phyloP scores from a whole-genome alignment of 1,284 basidiomycete genomes.

The Phellopilus nigrolimitatus region DNA sequence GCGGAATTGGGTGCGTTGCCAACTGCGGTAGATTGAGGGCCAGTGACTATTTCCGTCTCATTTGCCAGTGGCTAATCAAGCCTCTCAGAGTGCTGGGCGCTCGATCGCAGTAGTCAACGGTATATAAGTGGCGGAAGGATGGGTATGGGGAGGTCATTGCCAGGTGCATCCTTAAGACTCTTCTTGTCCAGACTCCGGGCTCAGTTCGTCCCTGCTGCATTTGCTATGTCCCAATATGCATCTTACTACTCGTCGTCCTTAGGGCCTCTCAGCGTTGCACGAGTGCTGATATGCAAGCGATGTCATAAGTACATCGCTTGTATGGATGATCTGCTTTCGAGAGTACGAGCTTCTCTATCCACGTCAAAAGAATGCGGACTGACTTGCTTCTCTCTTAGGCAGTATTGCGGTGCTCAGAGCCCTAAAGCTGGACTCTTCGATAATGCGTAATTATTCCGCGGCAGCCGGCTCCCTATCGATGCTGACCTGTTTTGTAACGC shows the following conservation, averaged over 20 bases:
- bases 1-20: conserved; percentile 3
- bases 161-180: conserved; percentile 7
- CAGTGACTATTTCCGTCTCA: background rate
- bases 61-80: conserved; percentile 1
- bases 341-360: background rate
- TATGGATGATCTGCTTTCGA: conserved; percentile 19
- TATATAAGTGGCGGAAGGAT: conserved; percentile 8
- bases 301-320: conserved; percentile 18
- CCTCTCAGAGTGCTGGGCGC: conserved; percentile 6
- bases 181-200: background rate
- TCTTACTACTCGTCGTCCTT: conserved; percentile 19
- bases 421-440: conserved; percentile 19
- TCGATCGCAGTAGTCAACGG: background rate
- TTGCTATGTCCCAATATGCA: conserved; percentile 14
- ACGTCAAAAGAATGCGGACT: background rate
- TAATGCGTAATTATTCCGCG: conserved; percentile 15
- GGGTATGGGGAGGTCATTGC: background rate
- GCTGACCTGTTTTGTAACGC: no score
- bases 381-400: conserved; percentile 1
- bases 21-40: conserved; percentile 14
- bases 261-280: conserved; percentile 17
- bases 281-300: conserved; percentile 18
- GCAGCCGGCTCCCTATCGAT: no score
- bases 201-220: background rate
- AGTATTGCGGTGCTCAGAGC: conserved; percentile 18